These are phyloP conservation scores for Ceratobasidium sp. DNA, from an alignment of 1,284 basidiomycete species.

Conservation along the genomic window DNA sequence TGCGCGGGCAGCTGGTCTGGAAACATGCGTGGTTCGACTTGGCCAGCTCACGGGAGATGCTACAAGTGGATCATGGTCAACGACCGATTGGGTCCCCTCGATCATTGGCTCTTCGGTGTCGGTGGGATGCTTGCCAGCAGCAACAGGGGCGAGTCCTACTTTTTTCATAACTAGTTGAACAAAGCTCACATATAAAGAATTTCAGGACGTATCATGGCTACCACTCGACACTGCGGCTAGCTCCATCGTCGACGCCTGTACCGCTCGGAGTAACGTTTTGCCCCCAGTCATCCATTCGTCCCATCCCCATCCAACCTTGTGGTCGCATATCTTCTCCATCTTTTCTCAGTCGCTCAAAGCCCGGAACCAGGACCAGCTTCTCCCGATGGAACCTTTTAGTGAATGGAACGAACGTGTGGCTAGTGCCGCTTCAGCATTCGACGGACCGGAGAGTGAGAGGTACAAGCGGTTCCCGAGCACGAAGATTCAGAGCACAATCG, in stretches of 20 bases:
- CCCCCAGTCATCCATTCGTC: not conserved
- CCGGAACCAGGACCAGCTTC: not conserved
- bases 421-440: not conserved
- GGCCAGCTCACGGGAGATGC: slow-evolving; percentile 42
- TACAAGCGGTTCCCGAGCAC: slow-evolving; percentile 14
- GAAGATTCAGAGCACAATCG: slow-evolving; percentile 11
- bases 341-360: not conserved
- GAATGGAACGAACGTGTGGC: slow-evolving; percentile 14
- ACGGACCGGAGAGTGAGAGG: not conserved
- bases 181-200: not conserved
- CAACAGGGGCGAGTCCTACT: not conserved
- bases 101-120: slow-evolving; percentile 19
- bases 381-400: not conserved
- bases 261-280: not conserved
- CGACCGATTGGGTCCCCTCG: slow-evolving; percentile 43
- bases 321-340: not conserved
- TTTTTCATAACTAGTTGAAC: not conserved
- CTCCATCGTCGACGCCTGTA: not conserved
- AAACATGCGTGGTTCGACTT: slow-evolving; percentile 10
- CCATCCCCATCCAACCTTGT: slow-evolving; percentile 21
- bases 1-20: slow-evolving; percentile 5
- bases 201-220: slow-evolving; percentile 4
- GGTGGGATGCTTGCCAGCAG: slow-evolving; percentile 5
- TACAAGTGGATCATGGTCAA: slow-evolving; percentile 39
- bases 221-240: slow-evolving; percentile 23